A percentile compares a stretch with the other conserved stretches of the same genome.
Conservation (phyloP, 1,139 yeast genomes). For the Debaryomyces robertsiae region DNA sequence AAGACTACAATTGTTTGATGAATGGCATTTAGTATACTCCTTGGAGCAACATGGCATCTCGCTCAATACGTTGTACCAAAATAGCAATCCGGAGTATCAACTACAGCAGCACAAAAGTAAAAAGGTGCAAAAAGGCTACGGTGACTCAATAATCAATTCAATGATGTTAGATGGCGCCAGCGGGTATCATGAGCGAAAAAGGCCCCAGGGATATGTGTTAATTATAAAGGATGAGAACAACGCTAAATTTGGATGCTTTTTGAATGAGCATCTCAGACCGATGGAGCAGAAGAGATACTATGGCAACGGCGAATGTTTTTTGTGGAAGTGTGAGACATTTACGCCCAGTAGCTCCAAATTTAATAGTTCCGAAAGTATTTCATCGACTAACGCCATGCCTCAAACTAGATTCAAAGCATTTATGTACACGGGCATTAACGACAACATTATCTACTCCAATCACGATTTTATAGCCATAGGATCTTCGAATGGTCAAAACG, state of each 20-base stretch:
- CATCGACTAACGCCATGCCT: not conserved
- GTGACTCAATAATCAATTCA: slow-evolving; percentile 35
- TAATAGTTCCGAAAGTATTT: slow-evolving; percentile 11
- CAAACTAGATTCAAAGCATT: slow-evolving; percentile 67
- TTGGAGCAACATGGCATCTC: slow-evolving; percentile 93
- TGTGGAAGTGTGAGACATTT: slow-evolving; percentile 67
- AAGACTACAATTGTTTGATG: slow-evolving; percentile 71
- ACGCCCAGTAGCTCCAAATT: slow-evolving; percentile 1
- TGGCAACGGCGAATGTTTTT: slow-evolving; percentile 94
- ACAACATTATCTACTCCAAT: slow-evolving; percentile 82
- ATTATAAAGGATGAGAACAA: slow-evolving; percentile 65
- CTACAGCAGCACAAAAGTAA: slow-evolving; percentile 22
- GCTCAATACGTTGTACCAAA: slow-evolving; percentile 67
- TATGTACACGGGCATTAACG: slow-evolving; percentile 87
- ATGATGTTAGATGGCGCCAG: slow-evolving; percentile 32
- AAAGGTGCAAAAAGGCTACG: slow-evolving; percentile 37
- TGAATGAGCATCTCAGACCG: slow-evolving; percentile 74
- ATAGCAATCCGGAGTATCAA: slow-evolving; percentile 38
- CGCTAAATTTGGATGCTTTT: slow-evolving; percentile 78
- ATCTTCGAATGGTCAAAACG: slow-evolving; percentile 88
- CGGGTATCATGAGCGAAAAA: slow-evolving; percentile 22
- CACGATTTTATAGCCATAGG: slow-evolving; percentile 81
- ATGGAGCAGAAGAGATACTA: slow-evolving; percentile 73
- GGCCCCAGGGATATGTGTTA: slow-evolving; percentile 69
- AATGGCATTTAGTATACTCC: slow-evolving; percentile 80